Evolutionary conservation across 768 basidiomycete species (phyloP).

Genomic region (Gymnopilus dilepis): DNA sequence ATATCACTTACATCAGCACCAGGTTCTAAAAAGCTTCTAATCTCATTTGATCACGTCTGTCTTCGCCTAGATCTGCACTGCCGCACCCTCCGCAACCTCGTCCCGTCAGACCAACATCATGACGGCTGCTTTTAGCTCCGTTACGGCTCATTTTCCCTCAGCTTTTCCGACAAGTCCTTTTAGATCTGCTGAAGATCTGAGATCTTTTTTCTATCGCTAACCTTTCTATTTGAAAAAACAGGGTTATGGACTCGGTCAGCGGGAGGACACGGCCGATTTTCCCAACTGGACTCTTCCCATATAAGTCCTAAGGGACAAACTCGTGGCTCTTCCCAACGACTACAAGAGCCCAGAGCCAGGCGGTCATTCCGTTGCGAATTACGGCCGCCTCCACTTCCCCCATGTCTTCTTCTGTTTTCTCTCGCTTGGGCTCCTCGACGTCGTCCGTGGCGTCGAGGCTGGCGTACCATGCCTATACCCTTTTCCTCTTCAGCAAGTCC

Average conservation of each 20-base stretch:
- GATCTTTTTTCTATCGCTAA: slow-evolving; percentile 21
- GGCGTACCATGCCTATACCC: slow-evolving; percentile 27
- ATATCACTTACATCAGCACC: slow-evolving; percentile 16
- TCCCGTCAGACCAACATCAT: slow-evolving; percentile 13
- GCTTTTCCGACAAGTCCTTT: slow-evolving; percentile 12
- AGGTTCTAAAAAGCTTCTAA: slow-evolving; percentile 10
- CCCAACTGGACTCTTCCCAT: slow-evolving; percentile 18
- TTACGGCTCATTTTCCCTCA: slow-evolving; percentile 11
- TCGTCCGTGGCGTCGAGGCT: slow-evolving; percentile 13
- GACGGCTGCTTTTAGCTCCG: slow-evolving; percentile 13
- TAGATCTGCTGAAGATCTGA: slow-evolving; percentile 16
- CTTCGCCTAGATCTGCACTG: slow-evolving; percentile 16
- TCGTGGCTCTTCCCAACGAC: slow-evolving; percentile 18
- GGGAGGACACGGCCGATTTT: slow-evolving; percentile 17
- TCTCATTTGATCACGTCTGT: slow-evolving; percentile 13
- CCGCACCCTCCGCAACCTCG: slow-evolving; percentile 7
- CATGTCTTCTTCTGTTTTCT: slow-evolving; percentile 21
- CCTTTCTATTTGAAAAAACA: slow-evolving; percentile 14
- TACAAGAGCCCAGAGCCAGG: slow-evolving; percentile 19
- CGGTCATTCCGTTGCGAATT: slow-evolving; percentile 5
- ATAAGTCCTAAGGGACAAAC: slow-evolving; percentile 21
- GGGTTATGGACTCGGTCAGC: slow-evolving; percentile 16
- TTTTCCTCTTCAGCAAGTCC: slow-evolving; percentile 49
- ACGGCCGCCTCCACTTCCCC: slow-evolving; percentile 11
- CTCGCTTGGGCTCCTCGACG: slow-evolving; percentile 12